Evolutionary conservation across 2,329 filamentous ascomycete species (phyloP).

Genomic region (Rhinocladiella mackenziei): DNA sequence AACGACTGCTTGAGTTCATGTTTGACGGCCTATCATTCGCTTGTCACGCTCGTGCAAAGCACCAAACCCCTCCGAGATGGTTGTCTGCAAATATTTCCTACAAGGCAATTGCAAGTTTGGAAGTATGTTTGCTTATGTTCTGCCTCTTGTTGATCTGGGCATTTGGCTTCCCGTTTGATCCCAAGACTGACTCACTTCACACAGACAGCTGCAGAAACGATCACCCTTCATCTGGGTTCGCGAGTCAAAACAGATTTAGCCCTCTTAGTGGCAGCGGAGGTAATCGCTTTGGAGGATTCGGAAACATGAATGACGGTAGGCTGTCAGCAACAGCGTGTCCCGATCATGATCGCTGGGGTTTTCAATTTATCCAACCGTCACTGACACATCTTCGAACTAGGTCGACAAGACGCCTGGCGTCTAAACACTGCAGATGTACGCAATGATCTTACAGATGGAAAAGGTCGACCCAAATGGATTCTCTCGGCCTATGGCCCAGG

Average conservation of each 20-base stretch:
- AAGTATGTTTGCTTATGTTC: constrained; percentile 42
- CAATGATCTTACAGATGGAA: constrained; percentile 57
- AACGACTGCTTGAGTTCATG: too few species aligned
- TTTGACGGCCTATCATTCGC: neutral
- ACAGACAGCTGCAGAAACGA: constrained; percentile 58
- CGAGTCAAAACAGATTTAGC: constrained; percentile 21
- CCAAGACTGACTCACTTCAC: neutral
- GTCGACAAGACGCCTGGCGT: constrained; percentile 32
- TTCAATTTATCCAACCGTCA: constrained; percentile 2
- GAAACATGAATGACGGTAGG: constrained; percentile 19
- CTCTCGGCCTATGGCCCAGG: constrained; percentile 82
- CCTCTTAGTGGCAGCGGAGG: constrained; percentile 24
- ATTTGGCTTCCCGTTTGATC: neutral
- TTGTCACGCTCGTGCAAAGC: neutral
- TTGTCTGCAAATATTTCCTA: constrained; percentile 61
- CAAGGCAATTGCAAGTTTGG: constrained; percentile 64
- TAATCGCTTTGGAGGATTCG: constrained; percentile 8
- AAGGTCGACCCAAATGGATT: constrained; percentile 75
- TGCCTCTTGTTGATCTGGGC: neutral
- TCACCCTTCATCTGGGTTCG: constrained; percentile 49
- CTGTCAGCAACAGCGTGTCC: too few species aligned
- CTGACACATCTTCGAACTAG: constrained; percentile 22
- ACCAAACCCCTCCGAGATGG: constrained; percentile 34
- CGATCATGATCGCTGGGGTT: too few species aligned
- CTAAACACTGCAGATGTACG: constrained; percentile 59